Base-by-base conservation (phyloP, 75 land plant species). In the Isoetes taiwanensis region DNA sequence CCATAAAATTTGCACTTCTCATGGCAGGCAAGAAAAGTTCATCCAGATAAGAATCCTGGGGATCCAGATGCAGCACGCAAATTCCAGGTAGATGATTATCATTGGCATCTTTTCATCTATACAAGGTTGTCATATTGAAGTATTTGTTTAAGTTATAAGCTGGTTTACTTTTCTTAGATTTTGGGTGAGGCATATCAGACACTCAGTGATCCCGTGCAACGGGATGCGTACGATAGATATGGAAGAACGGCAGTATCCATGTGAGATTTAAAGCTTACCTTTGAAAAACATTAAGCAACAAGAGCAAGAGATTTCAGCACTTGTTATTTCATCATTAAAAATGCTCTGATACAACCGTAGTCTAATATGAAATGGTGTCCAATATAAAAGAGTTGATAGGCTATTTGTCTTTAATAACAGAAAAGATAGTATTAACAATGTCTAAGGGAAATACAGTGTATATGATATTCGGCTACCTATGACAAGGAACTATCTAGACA, bases 171-270 rank as follows among this genome's bases (percentile, higher is more conserved):
- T 64, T 8, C 59, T 11, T 40, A 84, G 88, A 64, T 58, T 2
- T 75, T 84, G 42, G 89, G 89, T 25, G 89, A 84, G 68, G 89
- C 89, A 37, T 84, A 84, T 73, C 89, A 84, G 55, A 72, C 77
- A 21, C 58, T 84, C 3, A 84, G 85, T 65, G 88, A 84, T 63
- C 85, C 85, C 20, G 71, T 54, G 38, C 68, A 84, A 61, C 79
- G 85, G 25, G 79, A 78, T 57, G 76, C 57, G 5, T 84, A 84
- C 78, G 81, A 84, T 68, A 76, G 70, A 37, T 25, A 75, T 75
- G 89, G 89, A 69, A 84, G 81, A 69, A 68, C 39, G 14, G 79
- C 78, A 28, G 28, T 81, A 32, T 53, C 66, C 9, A 41, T 59
- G 89, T 84, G 73, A 73, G 80, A 70, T 40, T 53, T 26, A 2